A percentile compares a stretch with the other conserved stretches of the same genome.
Conservation (phyloP, 2,329 filamentous ascomycete genomes). For the Teratosphaeriaceae sp. region DNA sequence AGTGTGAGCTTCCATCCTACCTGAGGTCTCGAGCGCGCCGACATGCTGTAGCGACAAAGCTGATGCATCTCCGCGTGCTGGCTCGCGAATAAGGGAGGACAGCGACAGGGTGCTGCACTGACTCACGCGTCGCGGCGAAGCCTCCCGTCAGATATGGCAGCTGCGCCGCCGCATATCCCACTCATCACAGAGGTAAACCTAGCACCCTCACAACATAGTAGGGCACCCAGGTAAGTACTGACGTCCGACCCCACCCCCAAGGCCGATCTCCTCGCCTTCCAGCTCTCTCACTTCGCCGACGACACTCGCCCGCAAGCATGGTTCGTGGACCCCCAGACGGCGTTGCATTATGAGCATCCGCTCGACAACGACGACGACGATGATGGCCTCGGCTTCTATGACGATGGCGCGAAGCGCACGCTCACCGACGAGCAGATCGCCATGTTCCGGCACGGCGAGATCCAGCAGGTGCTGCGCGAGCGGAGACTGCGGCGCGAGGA, state of each 20-base stretch:
- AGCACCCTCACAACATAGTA: no score
- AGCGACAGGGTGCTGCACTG: no score
- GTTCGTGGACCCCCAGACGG: slow-evolving; percentile 25
- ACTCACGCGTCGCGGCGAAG: no score
- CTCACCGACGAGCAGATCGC: slow-evolving; percentile 86
- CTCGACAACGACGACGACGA: slow-evolving; percentile 46
- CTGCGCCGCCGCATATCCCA: slow-evolving; percentile 4
- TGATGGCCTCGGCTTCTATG: slow-evolving; percentile 71
- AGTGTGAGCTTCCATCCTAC: no score
- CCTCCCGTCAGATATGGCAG: slow-evolving; percentile 1
- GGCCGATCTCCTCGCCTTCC: slow-evolving; percentile 40
- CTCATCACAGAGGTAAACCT: slow-evolving; percentile 26
- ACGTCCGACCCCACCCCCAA: slow-evolving; percentile 21
- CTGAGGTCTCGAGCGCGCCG: no score
- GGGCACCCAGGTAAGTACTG: slow-evolving; percentile 32
- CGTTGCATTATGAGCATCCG: slow-evolving; percentile 18
- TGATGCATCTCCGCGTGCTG: no score
- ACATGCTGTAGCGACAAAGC: no score
- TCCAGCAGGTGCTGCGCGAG: slow-evolving; percentile 61
- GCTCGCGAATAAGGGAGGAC: no score
- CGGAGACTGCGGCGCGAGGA: slow-evolving; percentile 10
- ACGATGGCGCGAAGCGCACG: slow-evolving; percentile 79
- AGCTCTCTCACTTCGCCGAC: slow-evolving; percentile 37
- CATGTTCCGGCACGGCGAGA: slow-evolving; percentile 85
- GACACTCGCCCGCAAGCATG: slow-evolving; percentile 28